These are phyloP conservation scores for Nepenthes gracilis DNA, from an alignment of 148 eudicot species.

Conservation along the genomic window DNA sequence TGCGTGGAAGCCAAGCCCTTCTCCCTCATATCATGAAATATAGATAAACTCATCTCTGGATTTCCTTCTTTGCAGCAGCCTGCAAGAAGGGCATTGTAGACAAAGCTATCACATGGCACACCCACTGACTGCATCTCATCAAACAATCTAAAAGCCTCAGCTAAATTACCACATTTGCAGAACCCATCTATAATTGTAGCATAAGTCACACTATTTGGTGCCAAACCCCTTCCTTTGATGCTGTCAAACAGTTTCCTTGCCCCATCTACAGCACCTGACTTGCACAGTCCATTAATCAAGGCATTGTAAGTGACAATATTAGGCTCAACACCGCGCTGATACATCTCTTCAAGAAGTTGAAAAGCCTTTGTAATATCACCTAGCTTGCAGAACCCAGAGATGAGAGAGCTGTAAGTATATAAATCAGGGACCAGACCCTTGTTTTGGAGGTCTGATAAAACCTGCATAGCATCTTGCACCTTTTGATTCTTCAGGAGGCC, in stretches of 20 bases:
- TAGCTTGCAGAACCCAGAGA: slow-evolving; percentile 61
- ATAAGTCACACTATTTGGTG: slow-evolving; percentile 56
- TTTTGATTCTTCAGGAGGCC: slow-evolving; percentile 60
- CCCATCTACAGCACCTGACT: slow-evolving; percentile 39
- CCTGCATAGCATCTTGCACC: slow-evolving; percentile 42
- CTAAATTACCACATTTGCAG: slow-evolving; percentile 49
- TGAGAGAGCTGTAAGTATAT: slow-evolving; percentile 58
- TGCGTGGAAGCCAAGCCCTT: slow-evolving; percentile 48
- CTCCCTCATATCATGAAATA: slow-evolving; percentile 47
- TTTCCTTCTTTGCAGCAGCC: slow-evolving; percentile 64
- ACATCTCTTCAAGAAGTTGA: slow-evolving; percentile 46
- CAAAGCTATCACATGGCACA: slow-evolving; percentile 48
- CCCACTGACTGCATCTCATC: slow-evolving; percentile 57
- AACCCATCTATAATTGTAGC: slow-evolving; percentile 68
- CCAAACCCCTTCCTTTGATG: slow-evolving; percentile 34
- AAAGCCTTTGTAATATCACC: slow-evolving; percentile 55
- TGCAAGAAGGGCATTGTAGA: slow-evolving; percentile 49
- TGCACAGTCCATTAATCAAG: slow-evolving; percentile 72
- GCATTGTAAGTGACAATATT: slow-evolving; percentile 70
- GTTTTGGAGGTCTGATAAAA: slow-evolving; percentile 32
- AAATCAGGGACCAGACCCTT: slow-evolving; percentile 66
- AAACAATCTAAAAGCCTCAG: slow-evolving; percentile 48
- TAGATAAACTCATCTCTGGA: slow-evolving; percentile 43
- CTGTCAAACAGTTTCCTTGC: slow-evolving; percentile 51
- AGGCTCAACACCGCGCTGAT: slow-evolving; percentile 44